Evolutionary conservation across 192 early-diverging fungal genomes (phyloP), one percentile per base, ranked within the genome.

Genomic region (Coemansia sp.): DNA sequence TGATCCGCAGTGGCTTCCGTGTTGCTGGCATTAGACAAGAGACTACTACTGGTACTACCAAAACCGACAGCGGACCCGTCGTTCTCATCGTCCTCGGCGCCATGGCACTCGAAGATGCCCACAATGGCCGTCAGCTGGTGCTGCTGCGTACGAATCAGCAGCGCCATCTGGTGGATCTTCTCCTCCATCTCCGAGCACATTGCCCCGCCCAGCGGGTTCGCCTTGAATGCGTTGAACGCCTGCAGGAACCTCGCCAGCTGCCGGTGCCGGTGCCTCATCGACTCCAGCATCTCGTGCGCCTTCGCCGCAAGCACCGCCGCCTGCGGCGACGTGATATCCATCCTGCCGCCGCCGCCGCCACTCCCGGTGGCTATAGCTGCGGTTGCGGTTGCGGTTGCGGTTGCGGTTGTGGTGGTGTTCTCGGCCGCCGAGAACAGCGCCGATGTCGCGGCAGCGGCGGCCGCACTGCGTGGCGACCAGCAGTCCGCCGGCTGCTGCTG

Each of bases 191-290:
- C 65, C 1, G 64, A 60, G 62, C 80, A 77, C 80, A 83, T 83
- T 18, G 80, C 71, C 13, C 80, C 71, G 45, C 80, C 75, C 42
- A 83, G 56, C 41, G 80, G 80, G 50, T 83, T 83, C 13, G 63
- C 63, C 43, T 69, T 63, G 52, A 56, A 56, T 0, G 10, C 42
- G 65, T 56, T 70, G 52, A 66, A 67, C 12, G 57, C 39, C 5
- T 76, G 52, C 15, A 83, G 56, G 13, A 67, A 68, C 0, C 48
- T 42, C 7, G 15, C 45, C 45, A 83, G 80, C 12, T 74, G 80
- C 8, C 42, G 15, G n/a, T 74, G 59, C 10, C 80, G 71, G 5
- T 18, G 50, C 1, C 64, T 64, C 50, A 83, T 71, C 12, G 71
- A 69, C 44, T 39, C 47, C 16, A 83, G 58, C 10, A 83, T 65